phyloP scores from a whole-genome alignment of 208 protist species.

The Leishmania lainsoni region DNA sequence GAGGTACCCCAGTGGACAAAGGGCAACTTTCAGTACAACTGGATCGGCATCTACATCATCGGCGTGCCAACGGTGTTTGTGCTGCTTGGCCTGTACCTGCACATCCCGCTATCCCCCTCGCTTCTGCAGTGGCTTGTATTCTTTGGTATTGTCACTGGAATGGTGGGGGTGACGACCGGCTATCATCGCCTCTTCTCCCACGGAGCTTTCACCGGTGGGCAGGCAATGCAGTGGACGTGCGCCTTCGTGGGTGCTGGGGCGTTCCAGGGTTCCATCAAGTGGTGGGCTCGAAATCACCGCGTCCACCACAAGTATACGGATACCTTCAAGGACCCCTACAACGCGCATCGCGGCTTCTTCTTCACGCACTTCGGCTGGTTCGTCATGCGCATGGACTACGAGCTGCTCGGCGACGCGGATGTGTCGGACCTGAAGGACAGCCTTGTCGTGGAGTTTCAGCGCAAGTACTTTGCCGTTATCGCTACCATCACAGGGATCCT shows the following conservation, averaged over 20 bases:
- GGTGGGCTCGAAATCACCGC: conserved; percentile 90
- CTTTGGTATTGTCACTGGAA: conserved; percentile 65
- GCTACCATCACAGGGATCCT: conserved; percentile 78
- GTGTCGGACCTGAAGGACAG: conserved; percentile 77
- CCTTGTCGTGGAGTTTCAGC: conserved; percentile 80
- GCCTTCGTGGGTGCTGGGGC: conserved; percentile 71
- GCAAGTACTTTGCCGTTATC: conserved; percentile 76
- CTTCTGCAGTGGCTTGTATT: conserved; percentile 31
- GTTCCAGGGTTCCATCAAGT: conserved; percentile 90
- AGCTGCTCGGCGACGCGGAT: conserved; percentile 75
- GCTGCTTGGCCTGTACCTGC: conserved; percentile 28
- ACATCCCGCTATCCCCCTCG: conserved; percentile 27
- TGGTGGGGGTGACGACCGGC: conserved; percentile 85
- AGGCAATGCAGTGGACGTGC: conserved; percentile 63
- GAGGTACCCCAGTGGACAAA: conserved; percentile 45
- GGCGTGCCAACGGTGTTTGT: conserved; percentile 29
- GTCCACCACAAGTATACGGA: conserved; percentile 90
- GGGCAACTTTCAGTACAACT: conserved; percentile 52
- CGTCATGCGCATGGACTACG: conserved; percentile 89
- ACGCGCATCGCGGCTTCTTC: conserved; percentile 84
- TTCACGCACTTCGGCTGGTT: conserved; percentile 92
- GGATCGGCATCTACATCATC: conserved; percentile 45
- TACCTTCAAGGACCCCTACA: conserved; percentile 88
- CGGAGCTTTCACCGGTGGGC: conserved; percentile 59
- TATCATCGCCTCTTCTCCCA: conserved; percentile 91